Evolutionary conservation across 164 flowering plant genomes (phyloP).

Genomic region (Magnolia officinalis): DNA sequence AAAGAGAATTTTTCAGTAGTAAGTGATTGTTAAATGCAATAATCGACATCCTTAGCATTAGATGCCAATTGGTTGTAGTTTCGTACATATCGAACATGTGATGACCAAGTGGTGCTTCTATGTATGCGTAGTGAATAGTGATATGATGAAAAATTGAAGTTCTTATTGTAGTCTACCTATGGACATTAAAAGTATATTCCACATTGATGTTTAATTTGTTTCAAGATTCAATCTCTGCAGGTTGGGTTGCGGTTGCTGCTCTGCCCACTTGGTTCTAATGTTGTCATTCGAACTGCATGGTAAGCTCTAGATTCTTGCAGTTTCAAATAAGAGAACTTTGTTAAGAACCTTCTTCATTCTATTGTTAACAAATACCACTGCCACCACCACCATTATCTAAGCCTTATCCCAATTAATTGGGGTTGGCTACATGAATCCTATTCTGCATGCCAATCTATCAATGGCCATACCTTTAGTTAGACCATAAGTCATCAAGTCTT

Average conservation of each 20-base stretch:
- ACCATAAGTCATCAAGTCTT: too few species aligned
- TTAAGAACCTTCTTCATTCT: not conserved
- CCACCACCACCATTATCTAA: too few species aligned
- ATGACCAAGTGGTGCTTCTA: not conserved
- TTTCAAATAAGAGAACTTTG: not conserved
- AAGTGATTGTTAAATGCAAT: too few species aligned
- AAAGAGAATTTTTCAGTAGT: too few species aligned
- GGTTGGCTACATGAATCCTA: too few species aligned
- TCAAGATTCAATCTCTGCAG: slow-evolving; percentile 16
- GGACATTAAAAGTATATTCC: not conserved
- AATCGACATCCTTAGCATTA: not conserved
- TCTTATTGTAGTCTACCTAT: not conserved
- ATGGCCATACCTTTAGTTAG: too few species aligned
- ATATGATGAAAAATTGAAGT: not conserved
- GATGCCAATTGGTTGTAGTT: not conserved
- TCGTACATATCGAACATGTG: too few species aligned
- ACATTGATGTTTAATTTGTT: not conserved
- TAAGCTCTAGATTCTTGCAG: slow-evolving; percentile 19
- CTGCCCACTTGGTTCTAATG: slow-evolving; percentile 29
- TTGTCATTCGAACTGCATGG: slow-evolving; percentile 49
- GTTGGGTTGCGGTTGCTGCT: slow-evolving; percentile 43
- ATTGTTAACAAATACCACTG: too few species aligned
- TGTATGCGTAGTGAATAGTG: not conserved
- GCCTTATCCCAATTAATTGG: too few species aligned
- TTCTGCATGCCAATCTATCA: too few species aligned